Conservation (phyloP, 1,284 basidiomycete species). For the Heterobasidion irregulare region DNA sequence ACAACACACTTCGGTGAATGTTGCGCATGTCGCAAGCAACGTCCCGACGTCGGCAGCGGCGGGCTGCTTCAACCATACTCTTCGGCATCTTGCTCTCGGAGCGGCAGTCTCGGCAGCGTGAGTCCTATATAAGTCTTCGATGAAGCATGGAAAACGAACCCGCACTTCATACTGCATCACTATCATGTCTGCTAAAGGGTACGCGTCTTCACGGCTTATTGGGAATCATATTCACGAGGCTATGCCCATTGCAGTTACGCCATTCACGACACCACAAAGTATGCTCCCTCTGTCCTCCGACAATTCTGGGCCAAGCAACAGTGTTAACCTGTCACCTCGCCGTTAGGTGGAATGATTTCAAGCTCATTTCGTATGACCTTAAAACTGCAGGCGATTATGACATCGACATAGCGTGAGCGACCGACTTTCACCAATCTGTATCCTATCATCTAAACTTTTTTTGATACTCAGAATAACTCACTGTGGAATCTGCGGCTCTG, state of each 20-base stretch:
- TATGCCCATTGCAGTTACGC: neutral
- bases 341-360: conserved; percentile 27
- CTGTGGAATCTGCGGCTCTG: conserved; percentile 37
- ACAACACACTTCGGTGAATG: too few species aligned
- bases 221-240: too few species aligned
- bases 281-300: neutral
- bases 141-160: neutral
- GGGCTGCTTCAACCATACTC: too few species aligned
- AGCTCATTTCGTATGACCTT: conserved; percentile 27
- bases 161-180: neutral
- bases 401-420: conserved; percentile 21
- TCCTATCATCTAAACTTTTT: too few species aligned
- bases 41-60: too few species aligned
- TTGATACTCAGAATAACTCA: conserved; percentile 19
- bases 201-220: too few species aligned
- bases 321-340: neutral
- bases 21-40: too few species aligned
- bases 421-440: neutral
- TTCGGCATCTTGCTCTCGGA: too few species aligned
- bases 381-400: conserved; percentile 25
- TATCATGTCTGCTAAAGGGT: neutral
- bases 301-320: neutral
- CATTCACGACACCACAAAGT: neutral
- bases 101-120: too few species aligned
- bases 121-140: neutral